Base-by-base conservation (phyloP, 768 basidiomycete species). In the Podaxis rugospora region DNA sequence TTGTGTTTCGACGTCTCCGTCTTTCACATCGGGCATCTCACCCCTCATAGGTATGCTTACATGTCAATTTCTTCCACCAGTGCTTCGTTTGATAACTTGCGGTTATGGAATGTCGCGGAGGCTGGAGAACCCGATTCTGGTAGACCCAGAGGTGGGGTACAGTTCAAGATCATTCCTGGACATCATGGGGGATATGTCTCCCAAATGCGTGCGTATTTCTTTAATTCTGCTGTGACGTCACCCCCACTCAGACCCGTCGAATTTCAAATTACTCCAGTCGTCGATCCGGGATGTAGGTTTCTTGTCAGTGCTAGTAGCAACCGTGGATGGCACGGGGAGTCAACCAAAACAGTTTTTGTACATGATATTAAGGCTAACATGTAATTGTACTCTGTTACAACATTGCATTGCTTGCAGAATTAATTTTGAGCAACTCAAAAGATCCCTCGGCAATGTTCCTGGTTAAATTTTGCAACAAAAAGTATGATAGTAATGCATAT, bases 131-230 rank as follows among this genome's bases (percentile, higher is more conserved):
- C 94, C 64, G 78, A 79, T 16, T 80, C 71, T 52, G 83, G 84
- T 57, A 86, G 81, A 69, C 74, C 77, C 61, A 86, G 80, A 71
- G 84, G 87, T 59, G 86, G 88, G 6, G 87, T 89, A 16, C 92
- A 88, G 57, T 98, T 96, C 80, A 95, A 93, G 76, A 95, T 98
- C 62, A 90, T 98, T 39, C 89, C 94, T 10, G 96, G 95, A 0
- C 96, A 97, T 75, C 93, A 97, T 74, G 95, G 95, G 39, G 96
- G 95, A 7, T 90, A 89, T 67, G 84, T 98, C 3, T 96, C 94
- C 2, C 88, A 93, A 68, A 91, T 98, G 85, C 74, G 96, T 98
- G 76, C 69, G 93, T 84, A 27, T 23, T 18, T 51, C 7, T 21
- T 62, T 25, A 21, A 37, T 9, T 13, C 5, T 28, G 11, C 10